phyloP scores from a whole-genome alignment of 768 basidiomycete genomes.

The Strobilomyces confusus region DNA sequence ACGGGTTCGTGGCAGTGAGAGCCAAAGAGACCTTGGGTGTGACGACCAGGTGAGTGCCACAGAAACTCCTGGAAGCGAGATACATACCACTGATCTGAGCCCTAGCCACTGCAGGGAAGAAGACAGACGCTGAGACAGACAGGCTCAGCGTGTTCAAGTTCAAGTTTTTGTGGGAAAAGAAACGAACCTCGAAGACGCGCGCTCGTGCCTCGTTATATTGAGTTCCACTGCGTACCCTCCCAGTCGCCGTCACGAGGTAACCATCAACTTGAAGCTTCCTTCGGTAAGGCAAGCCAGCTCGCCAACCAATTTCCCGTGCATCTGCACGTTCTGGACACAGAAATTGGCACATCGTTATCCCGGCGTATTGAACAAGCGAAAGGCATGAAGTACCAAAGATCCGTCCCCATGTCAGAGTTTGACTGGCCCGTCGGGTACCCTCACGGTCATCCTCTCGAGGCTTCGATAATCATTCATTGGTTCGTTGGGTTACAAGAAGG shows the following conservation, averaged over 20 bases:
- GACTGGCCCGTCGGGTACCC: conserved; percentile 12
- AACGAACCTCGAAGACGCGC: background rate
- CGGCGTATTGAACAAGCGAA: background rate
- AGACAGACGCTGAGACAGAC: no score
- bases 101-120: no score
- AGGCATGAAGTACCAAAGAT: no score
- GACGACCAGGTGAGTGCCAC: no score
- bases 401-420: background rate
- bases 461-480: background rate
- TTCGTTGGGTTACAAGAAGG: background rate
- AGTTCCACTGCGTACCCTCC: background rate
- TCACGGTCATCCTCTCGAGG: conserved; percentile 8
- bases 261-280: no score
- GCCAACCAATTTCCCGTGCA: no score
- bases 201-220: background rate
- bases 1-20: no score
- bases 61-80: no score
- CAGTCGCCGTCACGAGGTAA: background rate
- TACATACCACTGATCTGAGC: no score
- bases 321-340: background rate
- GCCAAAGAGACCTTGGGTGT: no score
- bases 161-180: background rate
- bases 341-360: background rate
- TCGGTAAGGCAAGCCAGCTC: no score
- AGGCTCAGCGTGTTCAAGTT: no score